Conservation (phyloP, 83 land plant species). For the Diphasiastrum complanatum region DNA sequence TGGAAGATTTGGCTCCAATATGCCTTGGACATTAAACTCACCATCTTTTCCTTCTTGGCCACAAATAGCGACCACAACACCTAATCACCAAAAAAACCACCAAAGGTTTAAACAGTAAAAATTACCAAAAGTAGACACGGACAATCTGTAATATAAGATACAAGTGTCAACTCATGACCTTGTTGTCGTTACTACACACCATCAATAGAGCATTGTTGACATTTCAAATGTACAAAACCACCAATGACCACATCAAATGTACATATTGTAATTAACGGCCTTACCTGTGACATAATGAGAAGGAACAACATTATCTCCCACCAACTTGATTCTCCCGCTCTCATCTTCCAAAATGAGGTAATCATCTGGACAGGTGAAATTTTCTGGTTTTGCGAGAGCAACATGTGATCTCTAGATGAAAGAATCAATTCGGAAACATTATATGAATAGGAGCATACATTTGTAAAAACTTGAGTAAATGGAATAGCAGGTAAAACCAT, state of each 20-base stretch:
- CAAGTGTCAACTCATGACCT: too few relatives aligned
- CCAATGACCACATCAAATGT: too few relatives aligned
- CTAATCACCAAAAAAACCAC: slow-evolving; percentile 30
- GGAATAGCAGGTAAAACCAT: too few relatives aligned
- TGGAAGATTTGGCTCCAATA: slow-evolving; percentile 86
- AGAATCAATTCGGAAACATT: not conserved
- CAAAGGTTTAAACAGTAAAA: too few relatives aligned
- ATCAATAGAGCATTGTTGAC: too few relatives aligned
- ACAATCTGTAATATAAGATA: too few relatives aligned
- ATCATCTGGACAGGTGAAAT: slow-evolving; percentile 79
- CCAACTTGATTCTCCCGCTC: slow-evolving; percentile 84
- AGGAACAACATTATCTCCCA: slow-evolving; percentile 45
- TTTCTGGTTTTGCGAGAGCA: slow-evolving; percentile 73
- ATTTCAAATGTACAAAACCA: too few relatives aligned
- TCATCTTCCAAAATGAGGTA: slow-evolving; percentile 85
- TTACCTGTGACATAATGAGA: slow-evolving; percentile 82
- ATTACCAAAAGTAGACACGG: too few relatives aligned
- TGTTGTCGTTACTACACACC: too few relatives aligned
- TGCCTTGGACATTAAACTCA: slow-evolving; percentile 65
- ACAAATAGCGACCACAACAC: slow-evolving; percentile 74
- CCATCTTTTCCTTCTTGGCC: slow-evolving; percentile 78
- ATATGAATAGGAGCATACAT: not conserved
- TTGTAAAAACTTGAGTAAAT: too few relatives aligned
- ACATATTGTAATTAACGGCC: not conserved
- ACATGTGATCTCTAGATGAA: slow-evolving; percentile 64